Evolutionary conservation across 169 alveolate species (phyloP), one percentile per base, ranked within the genome.

Genomic region (Plasmodium relictum): DNA sequence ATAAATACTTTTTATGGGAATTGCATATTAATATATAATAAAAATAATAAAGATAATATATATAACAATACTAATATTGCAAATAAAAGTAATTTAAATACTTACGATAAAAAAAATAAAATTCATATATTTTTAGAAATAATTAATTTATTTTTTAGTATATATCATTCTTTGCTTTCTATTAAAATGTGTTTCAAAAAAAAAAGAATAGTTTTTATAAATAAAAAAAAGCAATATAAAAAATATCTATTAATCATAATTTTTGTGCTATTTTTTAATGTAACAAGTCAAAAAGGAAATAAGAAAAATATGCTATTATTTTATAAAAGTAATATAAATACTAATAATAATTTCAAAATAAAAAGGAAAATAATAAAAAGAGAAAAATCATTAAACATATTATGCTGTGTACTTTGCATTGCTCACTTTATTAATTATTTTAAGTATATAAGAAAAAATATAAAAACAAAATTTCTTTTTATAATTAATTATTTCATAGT

Each of bases 371-470:
- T 61, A 16, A 31, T 37, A 44, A 66, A 44, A 18, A 62, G 48
- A 24, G 89, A 65, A 18, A 16, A 42, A 24, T 63, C 68, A 20
- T 26, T 78, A 65, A 66, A 62, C 9, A 76, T 58, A 37, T 58
- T 83, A 6, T 66, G 71, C 18, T 83, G 91, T 65, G 91, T 56
- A 26, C 62, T 83, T n/a, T 83, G 91, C 45, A 83, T 83, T 59
- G 50, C 50, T 16, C 91, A 83, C 10, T 83, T 52, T 61, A 24
- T 83, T 31, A 83, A 65, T 39, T 16, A 83, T 59, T 83, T 83
- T 71, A 83, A 83, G 54, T 58, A 83, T 26, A 24, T 83, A 6
- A 83, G 66, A 56, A 72, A 72, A 83, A 48, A 68, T 6, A 37
- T 83, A 31, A 39, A 54, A 50, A 68, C 22, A 14, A 83, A 83